Evolutionary conservation across 2,329 filamentous ascomycete genomes (phyloP), one percentile per base, ranked within the genome.

Genomic region (Epichloe aotearoae): DNA sequence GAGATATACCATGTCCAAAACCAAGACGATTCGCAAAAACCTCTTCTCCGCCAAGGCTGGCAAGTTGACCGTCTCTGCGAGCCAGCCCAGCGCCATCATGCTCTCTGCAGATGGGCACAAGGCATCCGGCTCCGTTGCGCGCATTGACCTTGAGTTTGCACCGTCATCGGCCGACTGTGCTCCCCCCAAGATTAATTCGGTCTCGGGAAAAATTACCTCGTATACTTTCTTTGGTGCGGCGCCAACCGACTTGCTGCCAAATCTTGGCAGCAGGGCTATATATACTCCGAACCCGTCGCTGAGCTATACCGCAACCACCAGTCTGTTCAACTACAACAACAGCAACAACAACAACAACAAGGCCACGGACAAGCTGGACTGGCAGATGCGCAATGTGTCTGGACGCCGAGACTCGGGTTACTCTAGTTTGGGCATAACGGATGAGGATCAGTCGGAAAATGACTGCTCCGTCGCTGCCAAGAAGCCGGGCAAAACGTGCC

Each of bases 351-450:
- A 69, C 12, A 59, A 3, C 8, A 30, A 30, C 12, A 59, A 64
- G 4, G 52, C 66, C 0, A 46, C 70, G 4, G 64, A 64, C 5
- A 59, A 64, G 14, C 52, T 69, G 11, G 56, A 57, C 20, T 80
- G 77, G 77, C 61, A 70, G 50, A 62, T 64, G 34, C 58, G 64
- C 26, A 59, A 62, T 8, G 51, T 57, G 3, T 56, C 60, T 23
- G 58, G 58, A 1, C 69, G 75, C 33, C 69, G 75, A 19, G 76
- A 79, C 58, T 79, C 76, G 2, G 76, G 76, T 7, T 79, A 79
- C 59, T 69, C 68, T 12, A 74, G 66, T 59, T 66, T 72, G n/a
- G 61, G 64, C 47, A 50, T 63, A 19, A 20, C 38, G 15, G 64
- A 63, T 19, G 64, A 63, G 42, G 62, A 64, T 20, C 59, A 57